phyloP scores from a whole-genome alignment of 345 rosid species.

The Linum tenue region DNA sequence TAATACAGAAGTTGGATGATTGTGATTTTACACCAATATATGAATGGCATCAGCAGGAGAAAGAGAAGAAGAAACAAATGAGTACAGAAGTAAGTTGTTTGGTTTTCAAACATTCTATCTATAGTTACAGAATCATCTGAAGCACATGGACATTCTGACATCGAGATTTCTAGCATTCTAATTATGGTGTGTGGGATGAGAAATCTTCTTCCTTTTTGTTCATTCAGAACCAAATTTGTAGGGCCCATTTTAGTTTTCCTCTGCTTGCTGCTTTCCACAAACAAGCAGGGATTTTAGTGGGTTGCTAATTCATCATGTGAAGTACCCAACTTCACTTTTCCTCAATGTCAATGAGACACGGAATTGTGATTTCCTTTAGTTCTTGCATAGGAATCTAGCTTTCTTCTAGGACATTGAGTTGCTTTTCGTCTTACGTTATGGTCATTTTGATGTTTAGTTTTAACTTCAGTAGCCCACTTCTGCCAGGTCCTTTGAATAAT shows the following conservation, averaged over 20 bases:
- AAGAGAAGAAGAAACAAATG: slow-evolving; percentile 97
- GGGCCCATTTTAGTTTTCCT: neutral
- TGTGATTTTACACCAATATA: slow-evolving; percentile 88
- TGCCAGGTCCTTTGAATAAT: slow-evolving; percentile 3
- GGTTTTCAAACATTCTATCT: neutral
- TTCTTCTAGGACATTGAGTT: neutral
- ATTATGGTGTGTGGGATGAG: neutral
- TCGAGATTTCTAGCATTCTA: neutral
- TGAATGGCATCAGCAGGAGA: slow-evolving; percentile 83
- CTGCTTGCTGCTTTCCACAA: neutral
- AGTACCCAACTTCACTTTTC: neutral
- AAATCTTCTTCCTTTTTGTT: too few species aligned
- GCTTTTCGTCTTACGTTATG: too few species aligned
- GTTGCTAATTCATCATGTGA: neutral
- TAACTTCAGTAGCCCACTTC: slow-evolving; percentile 1
- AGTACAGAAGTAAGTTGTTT: slow-evolving; percentile 62
- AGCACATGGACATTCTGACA: neutral
- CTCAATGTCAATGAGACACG: neutral
- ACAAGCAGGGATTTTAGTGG: neutral
- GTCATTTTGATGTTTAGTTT: neutral
- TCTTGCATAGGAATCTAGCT: neutral
- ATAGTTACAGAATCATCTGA: too few species aligned
- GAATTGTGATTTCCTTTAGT: too few species aligned
- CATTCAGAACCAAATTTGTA: neutral
- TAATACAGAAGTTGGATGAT: slow-evolving; percentile 59